phyloP scores from a whole-genome alignment of 257 asterid genomes.

The Solanum boliviense region DNA sequence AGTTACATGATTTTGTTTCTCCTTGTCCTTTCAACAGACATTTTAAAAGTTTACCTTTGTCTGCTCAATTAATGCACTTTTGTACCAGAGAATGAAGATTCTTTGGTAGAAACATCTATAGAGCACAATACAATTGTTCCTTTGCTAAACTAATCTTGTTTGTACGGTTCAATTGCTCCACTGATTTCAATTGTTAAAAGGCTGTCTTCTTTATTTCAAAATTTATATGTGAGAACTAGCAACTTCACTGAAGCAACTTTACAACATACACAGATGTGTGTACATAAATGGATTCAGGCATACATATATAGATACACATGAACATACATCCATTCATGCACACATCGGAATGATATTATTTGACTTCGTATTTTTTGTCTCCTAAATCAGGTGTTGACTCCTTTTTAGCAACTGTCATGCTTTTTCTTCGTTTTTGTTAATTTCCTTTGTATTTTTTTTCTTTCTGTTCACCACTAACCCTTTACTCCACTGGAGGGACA shows the following conservation, averaged over 20 bases:
- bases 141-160: background rate
- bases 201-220: background rate
- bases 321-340: background rate
- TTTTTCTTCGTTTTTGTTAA: background rate
- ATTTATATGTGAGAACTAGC: background rate
- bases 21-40: background rate
- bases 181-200: background rate
- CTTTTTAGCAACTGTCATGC: background rate
- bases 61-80: background rate
- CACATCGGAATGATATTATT: background rate
- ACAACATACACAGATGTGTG: background rate
- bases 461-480: background rate
- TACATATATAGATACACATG: background rate
- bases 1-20: background rate
- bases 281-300: background rate
- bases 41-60: background rate
- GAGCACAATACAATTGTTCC: background rate
- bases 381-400: background rate
- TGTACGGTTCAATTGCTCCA: background rate
- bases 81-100: background rate
- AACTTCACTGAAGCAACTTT: background rate
- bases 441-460: background rate
- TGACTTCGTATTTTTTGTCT: background rate
- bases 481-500: background rate
- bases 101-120: background rate